Conservation (phyloP, 345 rosid species). For the Ceriops zippeliana region DNA sequence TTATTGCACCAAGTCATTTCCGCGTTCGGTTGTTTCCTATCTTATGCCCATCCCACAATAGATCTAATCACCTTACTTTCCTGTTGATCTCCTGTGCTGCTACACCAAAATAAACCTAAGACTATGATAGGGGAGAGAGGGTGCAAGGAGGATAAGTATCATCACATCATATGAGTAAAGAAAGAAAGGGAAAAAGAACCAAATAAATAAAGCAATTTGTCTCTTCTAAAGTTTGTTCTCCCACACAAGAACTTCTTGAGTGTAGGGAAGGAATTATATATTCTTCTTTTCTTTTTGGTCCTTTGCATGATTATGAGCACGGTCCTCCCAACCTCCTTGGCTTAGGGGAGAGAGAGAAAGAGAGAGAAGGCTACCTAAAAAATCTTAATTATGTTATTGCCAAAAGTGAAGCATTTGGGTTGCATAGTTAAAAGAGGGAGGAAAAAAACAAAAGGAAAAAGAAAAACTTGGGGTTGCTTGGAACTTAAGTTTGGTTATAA, state of each 20-base stretch:
- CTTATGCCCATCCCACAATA: slow-evolving; percentile 37
- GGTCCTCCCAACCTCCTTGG: slow-evolving; percentile 15
- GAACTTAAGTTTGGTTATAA: slow-evolving; percentile 48
- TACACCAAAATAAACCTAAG: slow-evolving; percentile 37
- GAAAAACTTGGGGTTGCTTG: slow-evolving; percentile 46
- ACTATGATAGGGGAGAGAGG: slow-evolving; percentile 17
- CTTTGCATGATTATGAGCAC: slow-evolving; percentile 10
- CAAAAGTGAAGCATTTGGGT: background rate
- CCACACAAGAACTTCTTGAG: slow-evolving; percentile 39
- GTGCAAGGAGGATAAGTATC: background rate
- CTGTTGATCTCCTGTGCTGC: slow-evolving; percentile 19
- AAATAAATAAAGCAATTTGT: slow-evolving; percentile 36
- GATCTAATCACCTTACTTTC: slow-evolving; percentile 16
- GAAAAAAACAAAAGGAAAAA: background rate
- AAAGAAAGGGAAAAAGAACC: slow-evolving; percentile 17
- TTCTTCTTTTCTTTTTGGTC: slow-evolving; percentile 47
- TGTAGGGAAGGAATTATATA: slow-evolving; percentile 51
- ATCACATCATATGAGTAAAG: slow-evolving; percentile 15
- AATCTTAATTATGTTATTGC: slow-evolving; percentile 11
- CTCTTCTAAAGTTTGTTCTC: slow-evolving; percentile 38
- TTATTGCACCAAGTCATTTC: slow-evolving; percentile 95
- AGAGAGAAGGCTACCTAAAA: slow-evolving; percentile 23
- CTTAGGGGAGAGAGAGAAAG: background rate
- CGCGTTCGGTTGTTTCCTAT: slow-evolving; percentile 8
- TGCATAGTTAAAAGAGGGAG: background rate